Conservation (phyloP, 2,329 filamentous ascomycete species). For the Leptoxyphium fumago region DNA sequence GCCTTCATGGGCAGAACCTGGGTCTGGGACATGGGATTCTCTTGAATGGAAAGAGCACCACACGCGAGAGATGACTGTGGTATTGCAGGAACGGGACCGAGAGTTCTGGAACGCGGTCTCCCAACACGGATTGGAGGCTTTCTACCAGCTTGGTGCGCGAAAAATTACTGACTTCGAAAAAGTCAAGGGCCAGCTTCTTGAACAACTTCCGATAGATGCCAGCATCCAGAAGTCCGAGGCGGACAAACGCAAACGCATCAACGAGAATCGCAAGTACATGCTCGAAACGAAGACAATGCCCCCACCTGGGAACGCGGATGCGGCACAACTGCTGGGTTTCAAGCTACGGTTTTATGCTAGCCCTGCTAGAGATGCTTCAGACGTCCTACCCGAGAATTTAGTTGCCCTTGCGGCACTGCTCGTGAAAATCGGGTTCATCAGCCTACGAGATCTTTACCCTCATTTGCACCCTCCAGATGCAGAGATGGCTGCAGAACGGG, state of each 20-base stretch:
- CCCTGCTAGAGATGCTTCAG: slow-evolving; percentile 54
- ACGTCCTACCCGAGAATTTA: slow-evolving; percentile 77
- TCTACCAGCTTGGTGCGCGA: slow-evolving; percentile 73
- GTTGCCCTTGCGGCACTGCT: slow-evolving; percentile 83
- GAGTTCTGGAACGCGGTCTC: slow-evolving; percentile 72
- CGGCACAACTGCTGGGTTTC: slow-evolving; percentile 89
- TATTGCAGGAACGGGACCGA: slow-evolving; percentile 52
- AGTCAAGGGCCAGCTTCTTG: slow-evolving; percentile 14
- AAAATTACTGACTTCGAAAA: slow-evolving; percentile 46
- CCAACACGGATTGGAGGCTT: slow-evolving; percentile 63
- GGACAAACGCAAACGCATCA: slow-evolving; percentile 32
- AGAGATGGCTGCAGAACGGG: slow-evolving; percentile 60
- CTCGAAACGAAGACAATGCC: slow-evolving; percentile 66
- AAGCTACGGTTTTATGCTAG: slow-evolving; percentile 93
- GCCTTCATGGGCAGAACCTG: slow-evolving; percentile 74
- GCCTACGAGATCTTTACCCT: slow-evolving; percentile 75
- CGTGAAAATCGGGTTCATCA: slow-evolving; percentile 95
- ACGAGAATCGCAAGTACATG: slow-evolving; percentile 59
- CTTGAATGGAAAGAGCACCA: slow-evolving; percentile 49
- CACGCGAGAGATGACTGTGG: slow-evolving; percentile 39
- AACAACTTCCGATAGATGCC: slow-evolving; percentile 17
- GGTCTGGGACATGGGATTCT: slow-evolving; percentile 43
- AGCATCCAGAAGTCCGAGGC: slow-evolving; percentile 24
- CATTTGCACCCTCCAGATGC: slow-evolving; percentile 80
- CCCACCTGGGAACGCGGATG: slow-evolving; percentile 74